Percentiles rank a stretch among this genome's conserved stretches.
Evolutionary conservation across 1,284 basidiomycete genomes (phyloP).

Genomic region (Pascua sp.): DNA sequence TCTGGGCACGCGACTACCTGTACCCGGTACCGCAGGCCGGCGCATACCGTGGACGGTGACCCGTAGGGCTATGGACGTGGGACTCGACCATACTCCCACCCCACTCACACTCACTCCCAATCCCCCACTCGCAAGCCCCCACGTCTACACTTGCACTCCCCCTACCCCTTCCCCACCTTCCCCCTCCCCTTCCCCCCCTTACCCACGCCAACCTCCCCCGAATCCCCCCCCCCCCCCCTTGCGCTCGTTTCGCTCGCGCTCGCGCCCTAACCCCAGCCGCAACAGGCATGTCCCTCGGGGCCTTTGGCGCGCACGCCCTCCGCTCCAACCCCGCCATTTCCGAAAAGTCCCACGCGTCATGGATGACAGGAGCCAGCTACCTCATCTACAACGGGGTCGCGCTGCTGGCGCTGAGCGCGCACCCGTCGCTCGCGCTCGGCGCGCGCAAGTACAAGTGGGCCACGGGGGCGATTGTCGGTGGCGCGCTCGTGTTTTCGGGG

Average conservation of each 20-base stretch:
- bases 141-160: too few species aligned
- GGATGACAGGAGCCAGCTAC: conserved; percentile 44
- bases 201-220: too few species aligned
- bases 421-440: conserved; percentile 59
- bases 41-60: too few species aligned
- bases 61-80: too few species aligned
- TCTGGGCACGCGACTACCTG: too few species aligned
- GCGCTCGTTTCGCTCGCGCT: too few species aligned
- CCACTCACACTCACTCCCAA: too few species aligned
- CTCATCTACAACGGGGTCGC: conserved; percentile 71
- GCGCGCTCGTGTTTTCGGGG: conserved; percentile 66
- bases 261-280: conserved; percentile 35
- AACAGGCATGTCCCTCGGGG: conserved; percentile 44
- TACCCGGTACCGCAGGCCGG: too few species aligned
- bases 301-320: conserved; percentile 49
- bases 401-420: conserved; percentile 65
- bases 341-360: conserved; percentile 34
- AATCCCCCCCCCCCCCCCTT: too few species aligned
- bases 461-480: conserved; percentile 65
- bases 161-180: too few species aligned
- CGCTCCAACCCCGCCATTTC: conserved; percentile 39
- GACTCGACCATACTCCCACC: too few species aligned
- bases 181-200: background rate
- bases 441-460: conserved; percentile 58
- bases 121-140: too few species aligned